Conservation (phyloP, 345 rosid species). For the Hibiscus mutabilis region DNA sequence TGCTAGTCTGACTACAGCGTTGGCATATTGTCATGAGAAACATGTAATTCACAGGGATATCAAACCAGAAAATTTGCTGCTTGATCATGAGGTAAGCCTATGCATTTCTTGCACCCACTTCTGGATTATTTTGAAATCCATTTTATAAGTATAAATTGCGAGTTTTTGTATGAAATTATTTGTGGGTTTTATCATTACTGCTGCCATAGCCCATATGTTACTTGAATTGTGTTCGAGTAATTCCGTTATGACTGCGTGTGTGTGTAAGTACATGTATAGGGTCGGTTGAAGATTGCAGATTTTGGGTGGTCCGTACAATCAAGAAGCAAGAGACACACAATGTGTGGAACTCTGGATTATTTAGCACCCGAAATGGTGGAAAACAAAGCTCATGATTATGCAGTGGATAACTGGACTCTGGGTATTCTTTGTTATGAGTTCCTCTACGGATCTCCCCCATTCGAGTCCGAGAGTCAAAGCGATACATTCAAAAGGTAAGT, state of each 20-base stretch:
- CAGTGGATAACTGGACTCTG: conserved; percentile 96
- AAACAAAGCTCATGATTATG: conserved; percentile 75
- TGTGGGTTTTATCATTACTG: neutral
- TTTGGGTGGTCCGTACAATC: conserved; percentile 99
- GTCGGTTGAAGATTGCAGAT: conserved; percentile 86
- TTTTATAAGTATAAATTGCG: neutral
- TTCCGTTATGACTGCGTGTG: neutral
- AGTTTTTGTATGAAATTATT: neutral
- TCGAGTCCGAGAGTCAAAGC: conserved; percentile 76
- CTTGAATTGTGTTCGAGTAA: neutral
- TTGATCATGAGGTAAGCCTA: conserved; percentile 80
- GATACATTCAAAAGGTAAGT: conserved; percentile 77
- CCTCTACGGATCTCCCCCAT: conserved; percentile 86
- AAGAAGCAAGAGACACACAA: conserved; percentile 72
- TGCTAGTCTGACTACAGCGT: conserved; percentile 74
- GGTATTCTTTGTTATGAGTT: conserved; percentile 92
- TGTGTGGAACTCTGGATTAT: conserved; percentile 97
- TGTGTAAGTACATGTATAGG: conserved; percentile 31
- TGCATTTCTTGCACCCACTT: neutral
- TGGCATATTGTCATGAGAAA: conserved; percentile 87
- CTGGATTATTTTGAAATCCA: neutral
- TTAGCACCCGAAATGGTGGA: conserved; percentile 98
- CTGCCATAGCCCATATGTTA: neutral
- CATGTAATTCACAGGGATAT: conserved; percentile 95
- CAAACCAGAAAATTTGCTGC: conserved; percentile 93